phyloP scores from a whole-genome alignment of 192 early-diverging fungal species.

The Chytriomyces confervae region DNA sequence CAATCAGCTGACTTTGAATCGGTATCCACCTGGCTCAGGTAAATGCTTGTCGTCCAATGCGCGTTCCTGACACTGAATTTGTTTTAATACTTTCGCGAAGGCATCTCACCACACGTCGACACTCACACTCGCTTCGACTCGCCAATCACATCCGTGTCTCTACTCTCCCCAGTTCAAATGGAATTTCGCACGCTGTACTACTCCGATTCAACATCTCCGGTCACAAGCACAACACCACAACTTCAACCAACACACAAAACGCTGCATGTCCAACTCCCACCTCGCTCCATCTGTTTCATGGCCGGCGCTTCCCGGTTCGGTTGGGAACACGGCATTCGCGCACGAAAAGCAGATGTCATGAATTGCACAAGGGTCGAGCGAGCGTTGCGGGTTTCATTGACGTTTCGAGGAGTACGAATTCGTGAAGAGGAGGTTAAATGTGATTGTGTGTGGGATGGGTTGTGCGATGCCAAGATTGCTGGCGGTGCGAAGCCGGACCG shows the following conservation, averaged over 20 bases:
- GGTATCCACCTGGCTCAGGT: slow-evolving; percentile 54
- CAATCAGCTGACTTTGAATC: slow-evolving; percentile 56
- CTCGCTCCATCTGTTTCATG: slow-evolving; percentile 48
- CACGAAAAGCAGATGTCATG: slow-evolving; percentile 47
- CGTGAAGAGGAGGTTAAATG: slow-evolving; percentile 3
- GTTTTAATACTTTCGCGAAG: not conserved
- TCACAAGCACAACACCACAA: not conserved
- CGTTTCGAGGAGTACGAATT: slow-evolving; percentile 31
- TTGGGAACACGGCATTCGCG: slow-evolving; percentile 59
- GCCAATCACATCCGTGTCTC: slow-evolving; percentile 44
- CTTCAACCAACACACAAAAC: slow-evolving; percentile 15
- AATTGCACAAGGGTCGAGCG: slow-evolving; percentile 22
- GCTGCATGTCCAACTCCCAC: slow-evolving; percentile 43
- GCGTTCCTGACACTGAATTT: not conserved
- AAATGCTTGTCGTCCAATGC: not conserved
- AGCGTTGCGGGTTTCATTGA: slow-evolving; percentile 19
- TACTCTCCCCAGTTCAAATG: slow-evolving; percentile 53
- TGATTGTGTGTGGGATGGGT: slow-evolving; percentile 20
- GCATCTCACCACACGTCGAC: slow-evolving; percentile 56
- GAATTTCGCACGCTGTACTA: slow-evolving; percentile 50
- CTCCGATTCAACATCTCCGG: not conserved
- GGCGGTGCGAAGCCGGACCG: slow-evolving; percentile 33
- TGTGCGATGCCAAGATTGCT: slow-evolving; percentile 37
- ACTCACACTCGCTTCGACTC: slow-evolving; percentile 56
- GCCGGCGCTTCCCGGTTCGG: slow-evolving; percentile 47